These are phyloP conservation scores for Hypoxylon perforatum DNA, from an alignment of 495 filamentous ascomycete genomes.

Conservation along the genomic window DNA sequence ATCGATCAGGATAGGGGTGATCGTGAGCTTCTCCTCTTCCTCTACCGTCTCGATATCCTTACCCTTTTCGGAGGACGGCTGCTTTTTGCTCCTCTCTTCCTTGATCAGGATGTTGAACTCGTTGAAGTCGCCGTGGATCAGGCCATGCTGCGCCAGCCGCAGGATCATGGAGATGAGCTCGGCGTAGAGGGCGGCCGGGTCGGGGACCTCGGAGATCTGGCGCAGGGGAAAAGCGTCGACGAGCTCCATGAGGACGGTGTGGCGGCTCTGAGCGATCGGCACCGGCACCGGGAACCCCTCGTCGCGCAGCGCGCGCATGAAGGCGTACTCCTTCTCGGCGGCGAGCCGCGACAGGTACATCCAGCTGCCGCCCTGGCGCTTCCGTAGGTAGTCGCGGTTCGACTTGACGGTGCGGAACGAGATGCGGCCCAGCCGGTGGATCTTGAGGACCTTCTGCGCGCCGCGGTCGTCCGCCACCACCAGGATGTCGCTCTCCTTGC, in stretches of 20 bases:
- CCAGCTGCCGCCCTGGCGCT: constrained; percentile 81
- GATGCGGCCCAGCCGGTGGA: constrained; percentile 93
- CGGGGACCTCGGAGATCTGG: constrained; percentile 80
- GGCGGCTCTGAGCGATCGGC: constrained; percentile 85
- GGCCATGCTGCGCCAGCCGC: constrained; percentile 81
- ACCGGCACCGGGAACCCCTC: constrained; percentile 90
- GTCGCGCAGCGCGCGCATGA: constrained; percentile 85
- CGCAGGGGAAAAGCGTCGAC: constrained; percentile 90
- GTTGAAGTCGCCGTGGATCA: constrained; percentile 99
- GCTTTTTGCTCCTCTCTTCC: constrained; percentile 63
- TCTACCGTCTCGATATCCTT: constrained; percentile 41
- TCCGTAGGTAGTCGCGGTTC: constrained; percentile 94
- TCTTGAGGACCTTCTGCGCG: constrained; percentile 82
- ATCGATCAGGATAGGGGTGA: constrained; percentile 87
- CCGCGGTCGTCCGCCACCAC: constrained; percentile 79
- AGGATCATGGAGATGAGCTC: constrained; percentile 90
- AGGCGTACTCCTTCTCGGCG: constrained; percentile 89
- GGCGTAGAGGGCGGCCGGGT: constrained; percentile 83
- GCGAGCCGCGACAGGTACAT: constrained; percentile 97
- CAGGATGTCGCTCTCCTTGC: constrained; percentile 97
- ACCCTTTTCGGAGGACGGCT: constrained; percentile 24
- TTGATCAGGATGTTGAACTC: constrained; percentile 98
- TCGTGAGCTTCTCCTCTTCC: constrained; percentile 47
- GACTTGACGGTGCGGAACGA: constrained; percentile 96
- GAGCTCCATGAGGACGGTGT: constrained; percentile 94